Evolutionary conservation across 2,329 filamentous ascomycete genomes (phyloP), one percentile per base, ranked within the genome.

Genomic region (Daldinia sp.): DNA sequence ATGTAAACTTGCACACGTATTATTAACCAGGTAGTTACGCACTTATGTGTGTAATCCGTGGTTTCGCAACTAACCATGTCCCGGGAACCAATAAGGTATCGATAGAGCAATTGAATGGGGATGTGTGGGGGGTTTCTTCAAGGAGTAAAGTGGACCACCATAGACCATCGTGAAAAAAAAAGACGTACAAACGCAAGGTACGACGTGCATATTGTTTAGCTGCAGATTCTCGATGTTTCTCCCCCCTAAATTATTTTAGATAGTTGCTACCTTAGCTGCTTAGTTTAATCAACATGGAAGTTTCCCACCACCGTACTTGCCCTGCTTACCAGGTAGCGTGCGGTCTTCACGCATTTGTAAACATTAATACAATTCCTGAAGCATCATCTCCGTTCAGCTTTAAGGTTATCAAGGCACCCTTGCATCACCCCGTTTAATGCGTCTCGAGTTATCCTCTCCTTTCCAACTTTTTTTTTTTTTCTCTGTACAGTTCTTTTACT

Each of bases 121-220:
- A 9, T 1, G 10, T 13, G 41, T 60, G 65, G 65, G 65, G 65
- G 68, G 5, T 44, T 23, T 58, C 39, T 51, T 48, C 33, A 59
- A 48, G 53, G 55, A 50, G 26, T 55, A 63, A 58, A 68, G 68
- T 65, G 68, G 65, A 20, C 10, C 46, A 54, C 42, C 55, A 53
- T 42, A 41, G 58, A 30, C 54, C 63, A 42, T 60, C 44, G 50
- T 28, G 41, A 53, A 50, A 37, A 20, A 46, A 56, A 66, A 42
- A 60, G 66, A 53, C 35, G 2, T 39, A 63, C 68, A 71, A 71
- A 71, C 68, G 68, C 65, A 68, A 68, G 65, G 65, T 68, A 68
- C 68, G 64, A 70, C 58, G 18, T 70, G 60, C 41, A 67, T 35
- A 57, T 48, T 58, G 35, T 55, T 62, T 70, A 54, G 30, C 30